phyloP scores from a whole-genome alignment of 2,329 filamentous ascomycete species.

The Pseudocercospora fuligena region DNA sequence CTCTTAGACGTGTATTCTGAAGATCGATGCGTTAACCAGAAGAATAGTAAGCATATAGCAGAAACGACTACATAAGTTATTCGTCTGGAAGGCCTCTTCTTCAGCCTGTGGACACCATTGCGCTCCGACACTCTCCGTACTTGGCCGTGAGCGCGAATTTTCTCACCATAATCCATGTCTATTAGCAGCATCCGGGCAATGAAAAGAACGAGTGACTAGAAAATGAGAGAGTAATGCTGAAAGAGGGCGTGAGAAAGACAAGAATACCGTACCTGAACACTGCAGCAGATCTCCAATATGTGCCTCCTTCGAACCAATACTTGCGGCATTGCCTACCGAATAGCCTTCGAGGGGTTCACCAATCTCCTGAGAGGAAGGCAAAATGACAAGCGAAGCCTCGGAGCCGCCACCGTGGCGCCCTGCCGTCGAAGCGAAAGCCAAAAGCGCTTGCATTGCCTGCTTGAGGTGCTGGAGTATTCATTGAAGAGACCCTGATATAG shows the following conservation, averaged over 20 bases:
- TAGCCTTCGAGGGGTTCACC: slow-evolving; percentile 9
- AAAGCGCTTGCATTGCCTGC: neutral
- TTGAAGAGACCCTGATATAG: neutral
- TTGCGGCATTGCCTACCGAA: slow-evolving; percentile 3
- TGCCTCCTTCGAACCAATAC: slow-evolving; percentile 1
- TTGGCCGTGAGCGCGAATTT: slow-evolving; percentile 5
- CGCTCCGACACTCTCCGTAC: slow-evolving; percentile 1
- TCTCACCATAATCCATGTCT: slow-evolving; percentile 9
- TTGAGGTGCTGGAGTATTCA: neutral
- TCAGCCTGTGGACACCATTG: neutral
- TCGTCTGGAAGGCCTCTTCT: neutral
- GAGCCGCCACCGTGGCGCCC: neutral
- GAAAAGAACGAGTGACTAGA: neutral
- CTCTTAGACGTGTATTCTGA: neutral
- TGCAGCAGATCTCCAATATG: slow-evolving; percentile 1
- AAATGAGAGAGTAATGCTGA: neutral
- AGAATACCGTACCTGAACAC: neutral
- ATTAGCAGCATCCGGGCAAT: slow-evolving; percentile 1
- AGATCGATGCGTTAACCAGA: slow-evolving; percentile 1
- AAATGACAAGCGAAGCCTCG: neutral
- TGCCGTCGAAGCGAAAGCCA: neutral
- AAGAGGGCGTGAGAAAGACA: neutral
- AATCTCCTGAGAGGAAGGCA: slow-evolving; percentile 5
- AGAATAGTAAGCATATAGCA: neutral
- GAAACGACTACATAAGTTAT: neutral